Percentiles rank a stretch among this genome's conserved stretches.
These are phyloP conservation scores for Lyophyllum semitale DNA, from an alignment of 768 basidiomycete genomes.

Conservation along the genomic window DNA sequence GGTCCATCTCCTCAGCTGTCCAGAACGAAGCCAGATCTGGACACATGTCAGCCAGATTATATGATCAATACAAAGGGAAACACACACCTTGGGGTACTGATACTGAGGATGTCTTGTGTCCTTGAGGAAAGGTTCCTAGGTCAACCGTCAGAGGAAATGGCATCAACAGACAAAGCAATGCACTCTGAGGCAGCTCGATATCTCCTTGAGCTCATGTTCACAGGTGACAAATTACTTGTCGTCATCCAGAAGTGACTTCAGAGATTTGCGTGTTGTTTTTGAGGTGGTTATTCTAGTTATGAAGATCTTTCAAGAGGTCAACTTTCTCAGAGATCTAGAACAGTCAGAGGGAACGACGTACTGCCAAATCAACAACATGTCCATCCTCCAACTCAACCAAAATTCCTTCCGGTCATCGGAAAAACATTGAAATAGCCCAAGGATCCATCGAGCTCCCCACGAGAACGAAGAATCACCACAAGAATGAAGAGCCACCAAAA, in stretches of 20 bases:
- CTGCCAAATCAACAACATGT: too few species aligned
- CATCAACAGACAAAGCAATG: constrained; percentile 6
- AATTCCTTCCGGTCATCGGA: too few species aligned
- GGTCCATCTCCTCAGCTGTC: constrained; percentile 92
- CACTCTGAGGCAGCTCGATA: constrained; percentile 63
- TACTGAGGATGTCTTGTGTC: constrained; percentile 83
- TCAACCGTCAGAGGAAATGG: constrained; percentile 42
- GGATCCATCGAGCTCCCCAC: too few species aligned
- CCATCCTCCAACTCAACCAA: too few species aligned
- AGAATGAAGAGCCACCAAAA: too few species aligned
- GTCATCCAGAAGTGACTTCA: constrained; percentile 14
- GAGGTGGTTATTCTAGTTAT: too few species aligned
- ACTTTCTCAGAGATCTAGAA: too few species aligned
- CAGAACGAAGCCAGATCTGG: constrained; percentile 95
- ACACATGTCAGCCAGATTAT: neutral
- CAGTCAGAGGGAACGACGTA: too few species aligned
- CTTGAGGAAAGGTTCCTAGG: constrained; percentile 82
- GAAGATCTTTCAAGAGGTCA: too few species aligned
- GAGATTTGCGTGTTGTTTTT: too few species aligned
- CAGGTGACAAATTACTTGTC: constrained; percentile 2
- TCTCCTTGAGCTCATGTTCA: constrained; percentile 8
- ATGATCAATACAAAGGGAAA: neutral
- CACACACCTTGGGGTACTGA: constrained; percentile 79
- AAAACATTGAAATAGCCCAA: too few species aligned
- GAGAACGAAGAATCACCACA: too few species aligned